A percentile compares a stretch with the other conserved stretches of the same genome.
phyloP scores from a whole-genome alignment of 2,329 filamentous ascomycete genomes.

The Talaromyces sp. region DNA sequence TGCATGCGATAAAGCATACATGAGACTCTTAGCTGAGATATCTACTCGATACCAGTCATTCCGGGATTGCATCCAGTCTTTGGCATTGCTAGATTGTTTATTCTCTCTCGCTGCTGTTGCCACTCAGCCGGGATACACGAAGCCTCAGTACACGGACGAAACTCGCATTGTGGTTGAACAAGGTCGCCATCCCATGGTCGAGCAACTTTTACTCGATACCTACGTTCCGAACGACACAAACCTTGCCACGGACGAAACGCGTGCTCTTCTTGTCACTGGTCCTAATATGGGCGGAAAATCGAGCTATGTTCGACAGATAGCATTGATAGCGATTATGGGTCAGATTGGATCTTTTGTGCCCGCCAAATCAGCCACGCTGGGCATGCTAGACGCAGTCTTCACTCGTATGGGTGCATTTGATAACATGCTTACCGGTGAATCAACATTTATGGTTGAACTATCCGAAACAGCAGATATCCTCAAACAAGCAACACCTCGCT shows the following conservation, averaged over 20 bases:
- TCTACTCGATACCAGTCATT: slow-evolving; percentile 82
- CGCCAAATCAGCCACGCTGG: slow-evolving; percentile 68
- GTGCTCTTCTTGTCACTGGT: slow-evolving; percentile 85
- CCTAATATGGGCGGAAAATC: slow-evolving; percentile 99
- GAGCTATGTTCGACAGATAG: slow-evolving; percentile 90
- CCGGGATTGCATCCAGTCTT: slow-evolving; percentile 79
- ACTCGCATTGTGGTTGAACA: slow-evolving; percentile 67
- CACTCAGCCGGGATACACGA: slow-evolving; percentile 79
- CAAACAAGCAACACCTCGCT: slow-evolving; percentile 78
- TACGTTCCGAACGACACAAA: slow-evolving; percentile 90
- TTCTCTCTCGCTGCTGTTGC: slow-evolving; percentile 82
- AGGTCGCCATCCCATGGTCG: slow-evolving; percentile 92
- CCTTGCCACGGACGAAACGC: slow-evolving; percentile 62
- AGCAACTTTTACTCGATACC: slow-evolving; percentile 76
- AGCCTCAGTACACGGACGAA: slow-evolving; percentile 65
- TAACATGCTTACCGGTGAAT: slow-evolving; percentile 92
- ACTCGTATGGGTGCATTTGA: slow-evolving; percentile 95
- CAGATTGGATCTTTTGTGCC: slow-evolving; percentile 95
- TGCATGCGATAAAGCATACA: slow-evolving; percentile 83
- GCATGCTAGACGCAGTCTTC: slow-evolving; percentile 85
- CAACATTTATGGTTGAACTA: slow-evolving; percentile 97
- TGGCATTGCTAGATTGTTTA: slow-evolving; percentile 86
- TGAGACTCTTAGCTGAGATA: slow-evolving; percentile 67
- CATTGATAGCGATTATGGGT: slow-evolving; percentile 87
- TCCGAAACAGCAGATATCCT: slow-evolving; percentile 89